Conservation (phyloP, 768 basidiomycete genomes). For the Multifurca ochricompacta region DNA sequence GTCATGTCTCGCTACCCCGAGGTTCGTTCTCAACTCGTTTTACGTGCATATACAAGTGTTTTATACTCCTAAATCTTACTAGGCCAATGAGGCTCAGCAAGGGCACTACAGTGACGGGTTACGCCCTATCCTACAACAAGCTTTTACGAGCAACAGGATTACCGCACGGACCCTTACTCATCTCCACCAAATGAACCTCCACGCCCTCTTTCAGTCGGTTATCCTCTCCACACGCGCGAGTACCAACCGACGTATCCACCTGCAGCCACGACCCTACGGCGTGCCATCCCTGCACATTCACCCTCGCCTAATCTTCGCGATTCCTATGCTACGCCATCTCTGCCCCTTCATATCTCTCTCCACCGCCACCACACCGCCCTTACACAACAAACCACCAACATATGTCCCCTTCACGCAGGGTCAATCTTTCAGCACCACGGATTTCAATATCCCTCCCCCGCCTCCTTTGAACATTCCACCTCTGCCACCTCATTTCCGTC, state of each 20-base stretch:
- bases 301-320: constrained; percentile 25
- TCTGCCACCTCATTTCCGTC: constrained; percentile 17
- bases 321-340: constrained; percentile 7
- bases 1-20: constrained; percentile 38
- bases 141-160: constrained; percentile 29
- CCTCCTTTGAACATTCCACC: constrained; percentile 13
- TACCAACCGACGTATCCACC: constrained; percentile 21
- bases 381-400: too few relatives aligned
- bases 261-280: constrained; percentile 16
- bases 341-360: constrained; percentile 10
- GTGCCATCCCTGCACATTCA: constrained; percentile 18
- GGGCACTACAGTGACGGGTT: constrained; percentile 61
- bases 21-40: constrained; percentile 24
- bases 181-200: constrained; percentile 23
- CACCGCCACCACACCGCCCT: constrained; percentile 10
- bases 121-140: constrained; percentile 37
- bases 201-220: constrained; percentile 14
- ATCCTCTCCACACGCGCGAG: constrained; percentile 20
- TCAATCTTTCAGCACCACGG: constrained; percentile 7
- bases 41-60: background rate
- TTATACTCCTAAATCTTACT: background rate
- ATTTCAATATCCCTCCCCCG: constrained; percentile 21
- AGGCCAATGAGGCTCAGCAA: constrained; percentile 61
- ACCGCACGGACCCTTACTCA: constrained; percentile 37
- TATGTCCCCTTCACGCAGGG: background rate